phyloP scores from a whole-genome alignment of 202 grass and related monocot species.

The Digitaria exilis region DNA sequence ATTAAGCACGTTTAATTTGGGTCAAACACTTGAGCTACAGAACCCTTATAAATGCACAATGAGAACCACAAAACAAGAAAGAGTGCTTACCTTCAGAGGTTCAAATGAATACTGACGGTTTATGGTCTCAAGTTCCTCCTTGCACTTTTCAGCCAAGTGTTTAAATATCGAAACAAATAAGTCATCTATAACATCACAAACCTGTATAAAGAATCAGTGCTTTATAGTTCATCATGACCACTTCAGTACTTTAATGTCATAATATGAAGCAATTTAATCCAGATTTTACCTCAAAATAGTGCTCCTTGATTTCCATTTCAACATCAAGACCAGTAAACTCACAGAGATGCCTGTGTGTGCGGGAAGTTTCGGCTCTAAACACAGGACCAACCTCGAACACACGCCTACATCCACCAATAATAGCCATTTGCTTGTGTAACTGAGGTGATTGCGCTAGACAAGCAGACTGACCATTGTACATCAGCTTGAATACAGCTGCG shows the following conservation, averaged over 20 bases:
- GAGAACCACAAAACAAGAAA: not conserved
- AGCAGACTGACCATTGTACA: conserved; percentile 77
- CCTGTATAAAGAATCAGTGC: conserved; percentile 34
- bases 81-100: conserved; percentile 68
- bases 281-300: conserved; percentile 81
- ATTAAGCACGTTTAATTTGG: conserved; percentile 13
- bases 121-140: conserved; percentile 79
- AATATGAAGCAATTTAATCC: not conserved
- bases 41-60: not conserved
- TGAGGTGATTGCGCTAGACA: conserved; percentile 85
- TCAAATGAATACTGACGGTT: conserved; percentile 86
- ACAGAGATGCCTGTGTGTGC: conserved; percentile 85
- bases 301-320: conserved; percentile 92
- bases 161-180: conserved; percentile 90
- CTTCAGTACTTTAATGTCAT: not conserved
- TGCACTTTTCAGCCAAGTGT: conserved; percentile 70
- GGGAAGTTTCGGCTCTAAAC: conserved; percentile 82
- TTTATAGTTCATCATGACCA: not conserved
- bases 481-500: conserved; percentile 74
- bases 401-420: conserved; percentile 72
- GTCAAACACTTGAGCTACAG: not conserved
- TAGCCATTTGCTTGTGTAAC: conserved; percentile 72
- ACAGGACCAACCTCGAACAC: conserved; percentile 87
- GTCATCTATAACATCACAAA: conserved; percentile 72
- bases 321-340: conserved; percentile 84